Evolutionary conservation across 2,329 filamentous ascomycete genomes (phyloP).

Genomic region (Phoma sp.): DNA sequence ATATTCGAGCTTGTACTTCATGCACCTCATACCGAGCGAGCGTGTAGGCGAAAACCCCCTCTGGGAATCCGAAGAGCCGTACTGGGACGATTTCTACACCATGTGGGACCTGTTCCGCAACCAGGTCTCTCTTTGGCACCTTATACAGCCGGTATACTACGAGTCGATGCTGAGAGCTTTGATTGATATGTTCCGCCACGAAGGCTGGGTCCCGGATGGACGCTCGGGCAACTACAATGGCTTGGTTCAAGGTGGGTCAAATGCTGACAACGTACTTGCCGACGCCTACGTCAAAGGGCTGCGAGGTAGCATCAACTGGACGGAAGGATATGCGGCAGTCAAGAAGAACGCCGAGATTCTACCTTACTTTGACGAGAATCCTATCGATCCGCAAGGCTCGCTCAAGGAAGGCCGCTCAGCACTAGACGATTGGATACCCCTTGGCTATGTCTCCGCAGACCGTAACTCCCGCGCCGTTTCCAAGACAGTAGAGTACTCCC

Average conservation of each 20-base stretch:
- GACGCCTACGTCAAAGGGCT: conserved; percentile 74
- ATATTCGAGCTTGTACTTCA: conserved; percentile 47
- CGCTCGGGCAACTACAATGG: conserved; percentile 64
- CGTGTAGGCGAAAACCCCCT: conserved; percentile 68
- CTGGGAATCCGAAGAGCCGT: conserved; percentile 71
- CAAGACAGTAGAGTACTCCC: conserved; percentile 52
- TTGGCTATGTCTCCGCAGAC: conserved; percentile 51
- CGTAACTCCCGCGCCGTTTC: conserved; percentile 49
- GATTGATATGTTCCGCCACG: conserved; percentile 66
- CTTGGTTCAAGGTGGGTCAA: conserved; percentile 48
- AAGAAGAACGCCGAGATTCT: conserved; percentile 72
- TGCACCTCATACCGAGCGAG: conserved; percentile 47
- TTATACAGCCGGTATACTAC: conserved; percentile 69
- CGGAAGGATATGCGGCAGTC: conserved; percentile 72
- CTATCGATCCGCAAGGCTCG: conserved; percentile 44
- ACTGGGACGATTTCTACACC: conserved; percentile 73
- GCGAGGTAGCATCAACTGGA: conserved; percentile 69
- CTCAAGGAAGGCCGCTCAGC: conserved; percentile 53
- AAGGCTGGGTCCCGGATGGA: conserved; percentile 76
- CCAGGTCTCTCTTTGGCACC: conserved; percentile 55
- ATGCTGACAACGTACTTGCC: conserved; percentile 59
- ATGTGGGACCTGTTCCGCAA: conserved; percentile 75
- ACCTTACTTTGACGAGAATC: conserved; percentile 45
- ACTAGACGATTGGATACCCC: conserved; percentile 52
- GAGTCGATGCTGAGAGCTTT: conserved; percentile 72